Base-by-base conservation (phyloP, 345 rosid genomes). In the Dipteronia sinensis region DNA sequence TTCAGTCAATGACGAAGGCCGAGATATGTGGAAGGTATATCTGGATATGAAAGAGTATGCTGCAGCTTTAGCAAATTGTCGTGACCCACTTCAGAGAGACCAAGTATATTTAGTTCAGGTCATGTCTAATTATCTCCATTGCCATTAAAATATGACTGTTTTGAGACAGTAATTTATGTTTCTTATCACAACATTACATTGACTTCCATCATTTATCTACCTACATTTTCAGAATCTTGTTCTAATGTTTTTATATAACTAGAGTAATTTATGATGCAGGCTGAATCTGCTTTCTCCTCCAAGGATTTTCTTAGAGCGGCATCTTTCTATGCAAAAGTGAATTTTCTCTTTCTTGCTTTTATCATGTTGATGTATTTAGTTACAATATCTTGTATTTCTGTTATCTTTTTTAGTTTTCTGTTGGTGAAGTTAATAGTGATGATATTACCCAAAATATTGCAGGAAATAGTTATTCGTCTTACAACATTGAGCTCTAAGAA, bases 21-120 rank as follows among this genome's bases (percentile, higher is more conserved):
- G 97, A 72, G 98, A 94, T 85, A 96, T 96, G 99, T 96, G 99
- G 99, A 96, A 91, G 91, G 98, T 96, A 73, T 90, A 96, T 85
- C 89, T 94, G 78, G 93, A 94, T 86, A 87, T 96, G 92, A 96
- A 90, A 82, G 98, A 87, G 76, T 96, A 89, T 86, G 94, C 98
- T 87, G 94, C 99, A 75, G 95, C 98, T 78, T 88, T 96, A 83
- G 98, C 92, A 55, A 91, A 89, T 78, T 91, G 97, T 75, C 93
- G 91, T 69, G 98, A 92, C 79, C 94, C 94, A 34, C 89, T 94
- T 77, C 99, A 96, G 74, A 93, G 98, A 80, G 98, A 96, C 84
- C 99, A 91, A 91, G 94, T 96, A 71, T 94, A 96, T 85, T 88
- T 94, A 73, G 93, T 92, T 85, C 99, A 92, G 98, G 99, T 96